Conservation (phyloP, 768 basidiomycete species). For the Leccinum variicolor region DNA sequence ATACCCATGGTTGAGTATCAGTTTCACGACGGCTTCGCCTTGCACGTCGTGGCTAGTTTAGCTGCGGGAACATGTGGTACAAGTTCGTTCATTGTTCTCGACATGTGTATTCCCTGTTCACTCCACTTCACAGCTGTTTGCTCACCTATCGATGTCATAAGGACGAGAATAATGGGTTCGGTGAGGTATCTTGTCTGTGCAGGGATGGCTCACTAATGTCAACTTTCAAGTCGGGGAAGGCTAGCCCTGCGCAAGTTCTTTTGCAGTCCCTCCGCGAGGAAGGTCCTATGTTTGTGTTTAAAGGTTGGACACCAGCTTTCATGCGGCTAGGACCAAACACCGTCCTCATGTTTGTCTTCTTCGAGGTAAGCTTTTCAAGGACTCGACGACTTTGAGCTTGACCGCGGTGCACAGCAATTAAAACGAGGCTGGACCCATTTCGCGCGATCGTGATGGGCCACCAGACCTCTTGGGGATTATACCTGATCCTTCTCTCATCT, state of each 20-base stretch:
- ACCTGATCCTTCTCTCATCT: background rate
- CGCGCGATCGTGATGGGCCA: background rate
- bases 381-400: background rate
- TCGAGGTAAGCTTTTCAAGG: constrained; percentile 52
- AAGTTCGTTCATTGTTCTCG: constrained; percentile 53
- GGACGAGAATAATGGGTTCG: constrained; percentile 74
- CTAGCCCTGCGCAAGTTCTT: constrained; percentile 50
- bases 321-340: constrained; percentile 83
- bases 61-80: constrained; percentile 76
- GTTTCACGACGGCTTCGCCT: constrained; percentile 58
- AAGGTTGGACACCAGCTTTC: constrained; percentile 89
- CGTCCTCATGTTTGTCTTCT: constrained; percentile 80
- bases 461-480: background rate
- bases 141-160: constrained; percentile 74
- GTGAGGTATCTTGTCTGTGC: constrained; percentile 37
- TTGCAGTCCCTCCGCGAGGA: constrained; percentile 63
- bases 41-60: constrained; percentile 67
- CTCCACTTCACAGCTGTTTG: constrained; percentile 54
- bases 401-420: constrained; percentile 52
- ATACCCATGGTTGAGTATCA: constrained; percentile 58
- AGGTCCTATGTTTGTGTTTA: constrained; percentile 76
- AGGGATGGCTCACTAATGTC: constrained; percentile 1
- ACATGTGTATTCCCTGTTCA: background rate
- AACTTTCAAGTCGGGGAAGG: constrained; percentile 45
- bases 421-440: constrained; percentile 54